Evolutionary conservation across 1,284 basidiomycete species (phyloP).

Genomic region (Ceraceosorus guamensis): DNA sequence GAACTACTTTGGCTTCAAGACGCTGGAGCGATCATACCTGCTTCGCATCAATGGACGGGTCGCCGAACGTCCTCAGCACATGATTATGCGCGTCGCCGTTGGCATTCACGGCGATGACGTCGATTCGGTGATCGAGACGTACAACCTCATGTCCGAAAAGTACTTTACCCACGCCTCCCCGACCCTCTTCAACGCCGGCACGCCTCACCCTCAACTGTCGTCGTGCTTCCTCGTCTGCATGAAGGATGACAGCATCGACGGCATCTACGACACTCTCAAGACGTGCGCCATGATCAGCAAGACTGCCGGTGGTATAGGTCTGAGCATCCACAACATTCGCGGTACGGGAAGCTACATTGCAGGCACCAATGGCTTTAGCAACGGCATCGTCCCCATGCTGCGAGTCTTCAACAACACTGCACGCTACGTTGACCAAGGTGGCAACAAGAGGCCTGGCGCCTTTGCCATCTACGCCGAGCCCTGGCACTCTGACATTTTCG

Average conservation of each 20-base stretch:
- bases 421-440: slow-evolving; percentile 97
- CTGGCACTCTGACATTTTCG: slow-evolving; percentile 96
- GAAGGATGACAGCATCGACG: slow-evolving; percentile 98
- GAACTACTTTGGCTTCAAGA: slow-evolving; percentile 93
- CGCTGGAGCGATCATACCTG: slow-evolving; percentile 94
- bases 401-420: slow-evolving; percentile 97
- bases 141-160: slow-evolving; percentile 75
- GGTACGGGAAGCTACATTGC: slow-evolving; percentile 83
- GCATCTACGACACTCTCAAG: slow-evolving; percentile 98
- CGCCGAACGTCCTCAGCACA: slow-evolving; percentile 95
- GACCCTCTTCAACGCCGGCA: slow-evolving; percentile 97
- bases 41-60: slow-evolving; percentile 89
- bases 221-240: slow-evolving; percentile 97
- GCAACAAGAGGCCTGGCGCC: slow-evolving; percentile 97
- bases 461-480: slow-evolving; percentile 97
- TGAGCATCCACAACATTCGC: slow-evolving; percentile 93
- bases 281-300: slow-evolving; percentile 99
- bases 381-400: slow-evolving; percentile 98
- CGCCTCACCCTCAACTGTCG: slow-evolving; percentile 86
- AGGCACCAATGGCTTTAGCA: slow-evolving; percentile 94
- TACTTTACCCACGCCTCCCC: slow-evolving; percentile 93
- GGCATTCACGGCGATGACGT: slow-evolving; percentile 90
- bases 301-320: slow-evolving; percentile 93
- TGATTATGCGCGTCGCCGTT: slow-evolving; percentile 98
- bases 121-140: slow-evolving; percentile 79